Base-by-base conservation (phyloP, 192 early-diverging fungal genomes). In the Dispira parvispora region DNA sequence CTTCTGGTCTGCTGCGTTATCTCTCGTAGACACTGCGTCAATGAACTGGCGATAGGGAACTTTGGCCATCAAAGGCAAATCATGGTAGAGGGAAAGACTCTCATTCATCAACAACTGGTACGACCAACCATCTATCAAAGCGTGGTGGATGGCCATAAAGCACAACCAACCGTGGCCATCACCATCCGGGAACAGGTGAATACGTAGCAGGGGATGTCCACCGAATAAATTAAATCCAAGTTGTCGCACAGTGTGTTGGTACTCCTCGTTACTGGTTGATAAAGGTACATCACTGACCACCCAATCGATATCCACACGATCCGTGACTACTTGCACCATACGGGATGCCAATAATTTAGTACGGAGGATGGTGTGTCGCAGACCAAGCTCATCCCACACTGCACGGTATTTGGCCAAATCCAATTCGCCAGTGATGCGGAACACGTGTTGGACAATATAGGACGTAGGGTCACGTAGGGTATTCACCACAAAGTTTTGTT, bases 101-200 rank as follows among this genome's bases (percentile, higher is more conserved):
- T 61, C 58, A 18, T 43, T 25, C 58, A 44, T 45, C 10, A 61
- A 16, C n/a, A 61, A 23, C 1, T 61, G n/a, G 26, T 16, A 13
- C 16, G 58, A 61, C 58, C 58, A 61, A 14, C 43, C 58, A 25
- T 61, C 58, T 8, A 61, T 38, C 23, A 61, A 20, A 11, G 58
- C 58, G 43, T 61, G 58, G 58, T 61, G 58, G 14, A 61, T 45
- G 12, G 58, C 25, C 18, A 61, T 16, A 42, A 61, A 61, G 6
- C 32, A 38, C 32, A 38, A 38, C 32, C 32, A 38, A 38, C 32
- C 32, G 3, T 38, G 32, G 6, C 32, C 32, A 38, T 38, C 6
- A 38, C 6, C 32, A 38, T 38, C 32, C 3, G 32, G 32, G 32
- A 38, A 38, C 6, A 38, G 32, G 32, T 38, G 32, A 6, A 38